Evolutionary conservation across 129 eudicot species (phyloP).

Genomic region (Glebionis coronaria): DNA sequence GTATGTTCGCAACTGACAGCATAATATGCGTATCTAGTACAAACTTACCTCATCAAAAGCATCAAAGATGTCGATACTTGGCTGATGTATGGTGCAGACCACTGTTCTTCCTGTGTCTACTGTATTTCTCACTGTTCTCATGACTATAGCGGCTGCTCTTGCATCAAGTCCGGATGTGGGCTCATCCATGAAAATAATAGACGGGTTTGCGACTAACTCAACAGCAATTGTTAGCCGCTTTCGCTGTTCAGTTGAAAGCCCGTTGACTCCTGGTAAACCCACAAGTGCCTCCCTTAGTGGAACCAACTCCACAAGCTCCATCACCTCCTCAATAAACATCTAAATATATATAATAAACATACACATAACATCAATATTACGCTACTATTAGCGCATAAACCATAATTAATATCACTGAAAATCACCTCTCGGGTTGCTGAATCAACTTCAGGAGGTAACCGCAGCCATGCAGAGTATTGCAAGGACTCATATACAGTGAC

Average conservation of each 20-base stretch:
- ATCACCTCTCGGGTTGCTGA: conserved; percentile 62
- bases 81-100: conserved; percentile 95
- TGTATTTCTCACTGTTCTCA: conserved; percentile 93
- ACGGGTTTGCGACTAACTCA: conserved; percentile 90
- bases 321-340: conserved; percentile 90
- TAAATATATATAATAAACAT: conserved; percentile 19
- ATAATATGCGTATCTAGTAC: not conserved
- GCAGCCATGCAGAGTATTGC: conserved; percentile 86
- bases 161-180: conserved; percentile 98
- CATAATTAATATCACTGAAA: not conserved
- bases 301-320: conserved; percentile 87
- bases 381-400: not conserved
- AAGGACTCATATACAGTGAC: conserved; percentile 78
- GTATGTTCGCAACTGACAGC: not conserved
- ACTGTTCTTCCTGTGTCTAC: conserved; percentile 93
- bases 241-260: conserved; percentile 90
- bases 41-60: conserved; percentile 77
- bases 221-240: conserved; percentile 87
- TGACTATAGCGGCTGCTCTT: conserved; percentile 92
- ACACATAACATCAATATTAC: not conserved
- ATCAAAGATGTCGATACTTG: conserved; percentile 91
- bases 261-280: conserved; percentile 92
- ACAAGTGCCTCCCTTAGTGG: conserved; percentile 74
- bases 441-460: conserved; percentile 81
- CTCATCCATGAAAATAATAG: conserved; percentile 94